These are phyloP conservation scores for Cladophialophora carrionii DNA, from an alignment of 2,329 filamentous ascomycete genomes.

Conservation along the genomic window DNA sequence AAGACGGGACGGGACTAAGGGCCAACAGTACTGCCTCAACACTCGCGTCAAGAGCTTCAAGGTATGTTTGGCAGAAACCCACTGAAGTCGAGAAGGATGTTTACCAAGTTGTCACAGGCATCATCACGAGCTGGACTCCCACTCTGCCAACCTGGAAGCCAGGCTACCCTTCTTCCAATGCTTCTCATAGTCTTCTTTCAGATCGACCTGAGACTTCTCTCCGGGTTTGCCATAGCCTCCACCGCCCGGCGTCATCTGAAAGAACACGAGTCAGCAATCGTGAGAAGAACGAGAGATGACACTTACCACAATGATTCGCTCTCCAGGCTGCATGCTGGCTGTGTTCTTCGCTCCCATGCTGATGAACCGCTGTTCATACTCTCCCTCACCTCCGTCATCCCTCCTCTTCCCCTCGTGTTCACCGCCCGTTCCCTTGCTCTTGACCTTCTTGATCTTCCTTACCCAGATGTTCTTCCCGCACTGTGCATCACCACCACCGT, in stretches of 20 bases:
- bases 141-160: slow-evolving; percentile 52
- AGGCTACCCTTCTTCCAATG: slow-evolving; percentile 65
- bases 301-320: slow-evolving; percentile 64
- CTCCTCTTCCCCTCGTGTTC: slow-evolving; percentile 56
- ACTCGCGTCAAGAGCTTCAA: not conserved
- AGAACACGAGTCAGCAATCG: slow-evolving; percentile 13
- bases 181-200: slow-evolving; percentile 61
- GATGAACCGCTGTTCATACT: slow-evolving; percentile 55
- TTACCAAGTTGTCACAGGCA: not conserved
- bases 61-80: not conserved
- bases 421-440: slow-evolving; percentile 41
- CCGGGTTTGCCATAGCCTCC: slow-evolving; percentile 57
- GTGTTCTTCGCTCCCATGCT: slow-evolving; percentile 68
- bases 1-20: not conserved
- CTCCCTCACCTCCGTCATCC: slow-evolving; percentile 42
- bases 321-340: slow-evolving; percentile 61
- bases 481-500: slow-evolving; percentile 76
- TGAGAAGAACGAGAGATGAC: slow-evolving; percentile 46
- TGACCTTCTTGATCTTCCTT: slow-evolving; percentile 64
- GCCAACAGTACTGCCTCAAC: not conserved
- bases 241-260: slow-evolving; percentile 48
- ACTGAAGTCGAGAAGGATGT: not conserved
- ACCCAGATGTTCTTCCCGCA: slow-evolving; percentile 89
- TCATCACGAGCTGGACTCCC: slow-evolving; percentile 54
- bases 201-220: slow-evolving; percentile 56